phyloP scores from a whole-genome alignment of 169 alveolate species.

The Fabrea salina region DNA sequence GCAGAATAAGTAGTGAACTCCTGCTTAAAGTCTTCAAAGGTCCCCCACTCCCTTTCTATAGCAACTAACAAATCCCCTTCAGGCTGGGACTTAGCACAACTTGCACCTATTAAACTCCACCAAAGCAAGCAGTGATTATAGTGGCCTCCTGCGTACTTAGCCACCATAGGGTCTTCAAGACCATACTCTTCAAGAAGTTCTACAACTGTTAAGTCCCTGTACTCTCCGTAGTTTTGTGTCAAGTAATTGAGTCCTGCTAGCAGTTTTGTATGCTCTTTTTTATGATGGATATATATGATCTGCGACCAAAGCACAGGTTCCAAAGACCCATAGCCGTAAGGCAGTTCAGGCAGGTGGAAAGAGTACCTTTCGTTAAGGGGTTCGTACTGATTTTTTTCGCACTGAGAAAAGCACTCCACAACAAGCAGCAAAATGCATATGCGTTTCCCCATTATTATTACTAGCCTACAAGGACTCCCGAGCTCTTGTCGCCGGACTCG shows the following conservation, averaged over 20 bases:
- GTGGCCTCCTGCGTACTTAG: conserved; percentile 21
- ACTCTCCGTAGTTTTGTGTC: too few relatives aligned
- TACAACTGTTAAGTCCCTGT: neutral
- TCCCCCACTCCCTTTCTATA: neutral
- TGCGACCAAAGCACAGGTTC: conserved; percentile 12
- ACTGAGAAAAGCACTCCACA: too few relatives aligned
- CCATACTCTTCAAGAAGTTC: conserved; percentile 10
- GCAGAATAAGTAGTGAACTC: conserved; percentile 79
- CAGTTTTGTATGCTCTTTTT: neutral
- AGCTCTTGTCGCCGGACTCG: too few relatives aligned
- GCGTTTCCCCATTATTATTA: too few relatives aligned
- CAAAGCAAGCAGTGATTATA: conserved; percentile 34
- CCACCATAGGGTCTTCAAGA: neutral
- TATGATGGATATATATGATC: conserved; percentile 9
- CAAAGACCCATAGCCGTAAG: conserved; percentile 21
- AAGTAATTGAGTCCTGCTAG: too few relatives aligned
- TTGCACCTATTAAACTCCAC: neutral
- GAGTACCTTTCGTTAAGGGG: neutral
- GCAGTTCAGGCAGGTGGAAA: conserved; percentile 45
- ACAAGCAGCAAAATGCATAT: too few relatives aligned
- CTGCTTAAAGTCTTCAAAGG: conserved; percentile 81
- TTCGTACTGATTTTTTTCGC: conserved; percentile 8
- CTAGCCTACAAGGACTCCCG: too few relatives aligned
- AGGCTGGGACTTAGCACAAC: neutral
- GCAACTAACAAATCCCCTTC: neutral